These are phyloP conservation scores for Lodderomyces elongisporus DNA, from an alignment of 1,139 yeast genomes.

Conservation along the genomic window DNA sequence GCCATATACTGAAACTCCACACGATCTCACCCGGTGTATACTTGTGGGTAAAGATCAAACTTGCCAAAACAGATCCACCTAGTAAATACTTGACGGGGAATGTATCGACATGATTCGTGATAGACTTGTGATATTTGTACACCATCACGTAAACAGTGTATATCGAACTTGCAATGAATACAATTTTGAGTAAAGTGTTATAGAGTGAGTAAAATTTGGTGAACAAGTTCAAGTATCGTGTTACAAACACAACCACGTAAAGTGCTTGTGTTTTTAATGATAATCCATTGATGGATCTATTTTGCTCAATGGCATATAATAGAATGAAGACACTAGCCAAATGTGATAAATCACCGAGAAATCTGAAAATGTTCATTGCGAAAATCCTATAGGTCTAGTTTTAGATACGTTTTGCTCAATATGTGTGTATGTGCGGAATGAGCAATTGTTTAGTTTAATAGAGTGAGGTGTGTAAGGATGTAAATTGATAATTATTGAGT, in stretches of 20 bases:
- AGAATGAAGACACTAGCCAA: constrained; percentile 73
- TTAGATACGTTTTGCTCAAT: no score
- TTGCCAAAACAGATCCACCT: constrained; percentile 55
- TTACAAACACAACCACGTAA: constrained; percentile 69
- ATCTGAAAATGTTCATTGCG: constrained; percentile 50
- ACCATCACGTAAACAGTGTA: constrained; percentile 75
- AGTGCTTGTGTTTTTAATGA: constrained; percentile 84
- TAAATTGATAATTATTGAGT: no score
- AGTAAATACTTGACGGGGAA: constrained; percentile 72
- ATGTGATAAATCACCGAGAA: constrained; percentile 77
- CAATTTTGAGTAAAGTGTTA: constrained; percentile 73
- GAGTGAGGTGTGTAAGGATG: no score
- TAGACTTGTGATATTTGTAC: constrained; percentile 53
- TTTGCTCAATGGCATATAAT: constrained; percentile 61
- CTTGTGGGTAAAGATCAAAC: constrained; percentile 62
- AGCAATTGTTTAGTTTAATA: no score
- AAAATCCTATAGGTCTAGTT: no score
- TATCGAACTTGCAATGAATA: constrained; percentile 69
- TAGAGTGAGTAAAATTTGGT: constrained; percentile 62
- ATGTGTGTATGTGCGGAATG: no score
- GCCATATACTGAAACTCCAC: constrained; percentile 81
- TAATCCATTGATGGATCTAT: constrained; percentile 73
- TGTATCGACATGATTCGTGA: constrained; percentile 54
- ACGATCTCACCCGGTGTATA: constrained; percentile 57
- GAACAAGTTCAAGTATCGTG: constrained; percentile 74